Conservation (phyloP, 805 yeast genomes). For the Debaryomyces hansenii region DNA sequence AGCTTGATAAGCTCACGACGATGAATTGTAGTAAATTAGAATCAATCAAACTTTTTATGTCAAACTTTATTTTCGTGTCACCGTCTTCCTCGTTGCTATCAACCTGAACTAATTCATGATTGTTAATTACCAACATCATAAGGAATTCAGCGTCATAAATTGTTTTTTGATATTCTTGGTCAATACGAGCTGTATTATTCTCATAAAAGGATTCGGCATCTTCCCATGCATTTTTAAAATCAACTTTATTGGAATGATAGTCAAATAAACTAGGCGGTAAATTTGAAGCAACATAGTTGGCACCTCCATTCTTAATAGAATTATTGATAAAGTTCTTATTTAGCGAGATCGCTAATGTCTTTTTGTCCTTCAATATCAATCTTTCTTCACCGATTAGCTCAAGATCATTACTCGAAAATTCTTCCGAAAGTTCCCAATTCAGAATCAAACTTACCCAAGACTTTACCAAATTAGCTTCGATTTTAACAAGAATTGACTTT, state of each 20-base stretch:
- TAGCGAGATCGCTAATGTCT: constrained; percentile 46
- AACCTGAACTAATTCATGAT: constrained; percentile 56
- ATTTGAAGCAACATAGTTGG: not conserved
- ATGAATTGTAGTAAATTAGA: constrained; percentile 54
- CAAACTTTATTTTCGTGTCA: constrained; percentile 33
- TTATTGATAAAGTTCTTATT: constrained; percentile 50
- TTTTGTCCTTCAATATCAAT: constrained; percentile 44
- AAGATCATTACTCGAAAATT: constrained; percentile 40
- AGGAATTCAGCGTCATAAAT: constrained; percentile 74
- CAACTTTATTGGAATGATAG: not conserved
- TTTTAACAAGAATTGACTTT: constrained; percentile 49
- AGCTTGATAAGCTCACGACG: constrained; percentile 46
- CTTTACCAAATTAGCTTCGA: constrained; percentile 53
- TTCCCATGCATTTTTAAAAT: constrained; percentile 20
- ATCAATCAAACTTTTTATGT: constrained; percentile 58
- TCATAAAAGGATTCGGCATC: constrained; percentile 24
- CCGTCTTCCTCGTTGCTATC: constrained; percentile 24
- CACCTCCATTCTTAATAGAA: constrained; percentile 30
- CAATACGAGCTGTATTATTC: constrained; percentile 12
- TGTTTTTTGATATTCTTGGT: constrained; percentile 23
- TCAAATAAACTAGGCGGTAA: constrained; percentile 8
- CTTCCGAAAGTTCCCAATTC: constrained; percentile 62
- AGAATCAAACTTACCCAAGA: constrained; percentile 69
- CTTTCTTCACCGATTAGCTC: constrained; percentile 50
- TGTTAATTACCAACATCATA: constrained; percentile 58